A percentile compares a stretch with the other conserved stretches of the same genome.
phyloP scores from a whole-genome alignment of 2,329 filamentous ascomycete species.

The Ceratocystis colombiana region DNA sequence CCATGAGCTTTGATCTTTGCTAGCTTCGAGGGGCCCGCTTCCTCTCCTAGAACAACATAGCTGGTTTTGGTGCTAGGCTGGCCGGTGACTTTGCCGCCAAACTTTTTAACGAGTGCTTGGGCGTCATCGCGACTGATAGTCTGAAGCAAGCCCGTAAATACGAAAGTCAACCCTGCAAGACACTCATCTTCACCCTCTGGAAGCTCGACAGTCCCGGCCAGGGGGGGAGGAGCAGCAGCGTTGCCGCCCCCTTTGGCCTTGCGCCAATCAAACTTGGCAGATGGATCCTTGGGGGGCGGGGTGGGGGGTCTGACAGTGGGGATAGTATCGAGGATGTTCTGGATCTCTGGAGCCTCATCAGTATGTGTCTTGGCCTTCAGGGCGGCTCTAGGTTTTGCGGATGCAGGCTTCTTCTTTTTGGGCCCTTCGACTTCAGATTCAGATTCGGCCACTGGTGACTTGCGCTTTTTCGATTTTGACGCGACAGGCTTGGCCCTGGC shows the following conservation, averaged over 20 bases:
- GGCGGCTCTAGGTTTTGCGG: slow-evolving; percentile 49
- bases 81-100: slow-evolving; percentile 81
- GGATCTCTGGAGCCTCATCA: slow-evolving; percentile 58
- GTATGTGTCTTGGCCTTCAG: slow-evolving; percentile 51
- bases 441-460: slow-evolving; percentile 45
- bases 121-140: slow-evolving; percentile 75
- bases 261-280: slow-evolving; percentile 71
- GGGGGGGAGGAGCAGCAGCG: slow-evolving; percentile 50
- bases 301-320: slow-evolving; percentile 73
- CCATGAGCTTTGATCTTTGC: slow-evolving; percentile 68
- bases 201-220: slow-evolving; percentile 56
- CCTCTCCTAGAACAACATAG: slow-evolving; percentile 81
- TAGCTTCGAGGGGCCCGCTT: slow-evolving; percentile 89
- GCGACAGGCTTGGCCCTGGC: slow-evolving; percentile 32
- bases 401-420: slow-evolving; percentile 52
- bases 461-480: slow-evolving; percentile 44
- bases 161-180: slow-evolving; percentile 78
- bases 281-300: slow-evolving; percentile 61
- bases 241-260: slow-evolving; percentile 51
- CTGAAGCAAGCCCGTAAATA: slow-evolving; percentile 84
- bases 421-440: slow-evolving; percentile 51
- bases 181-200: slow-evolving; percentile 82
- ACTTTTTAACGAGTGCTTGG: slow-evolving; percentile 76
- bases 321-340: slow-evolving; percentile 81
- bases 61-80: slow-evolving; percentile 87